These are phyloP conservation scores for Wickerhamiella qilinensis DNA, from an alignment of 805 yeast species.

Conservation along the genomic window DNA sequence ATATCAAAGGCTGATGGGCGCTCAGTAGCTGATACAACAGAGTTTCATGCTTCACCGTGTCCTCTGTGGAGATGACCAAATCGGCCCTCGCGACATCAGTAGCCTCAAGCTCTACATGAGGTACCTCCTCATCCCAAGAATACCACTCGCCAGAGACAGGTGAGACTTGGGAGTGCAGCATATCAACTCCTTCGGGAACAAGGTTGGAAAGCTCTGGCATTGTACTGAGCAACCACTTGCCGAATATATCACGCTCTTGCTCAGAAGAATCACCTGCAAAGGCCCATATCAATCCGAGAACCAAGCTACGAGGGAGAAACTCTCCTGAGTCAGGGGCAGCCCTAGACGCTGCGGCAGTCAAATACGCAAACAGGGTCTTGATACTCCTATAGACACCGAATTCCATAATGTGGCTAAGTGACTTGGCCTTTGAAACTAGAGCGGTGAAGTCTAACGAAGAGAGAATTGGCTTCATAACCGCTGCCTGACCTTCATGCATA, in stretches of 20 bases:
- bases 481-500: neutral
- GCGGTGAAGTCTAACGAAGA: constrained; percentile 5
- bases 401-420: constrained; percentile 36
- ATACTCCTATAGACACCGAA: constrained; percentile 25
- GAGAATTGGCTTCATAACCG: neutral
- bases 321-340: constrained; percentile 13
- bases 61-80: constrained; percentile 60
- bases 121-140: constrained; percentile 27
- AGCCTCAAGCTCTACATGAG: constrained; percentile 33
- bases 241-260: constrained; percentile 26
- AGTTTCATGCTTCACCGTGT: constrained; percentile 52
- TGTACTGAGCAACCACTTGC: constrained; percentile 8
- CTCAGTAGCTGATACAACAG: constrained; percentile 40
- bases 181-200: neutral
- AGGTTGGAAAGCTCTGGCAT: constrained; percentile 10
- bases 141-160: constrained; percentile 34
- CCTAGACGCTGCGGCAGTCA: neutral
- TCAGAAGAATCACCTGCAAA: constrained; percentile 40
- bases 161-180: constrained; percentile 16
- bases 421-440: constrained; percentile 18
- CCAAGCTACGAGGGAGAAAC: constrained; percentile 13
- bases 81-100: constrained; percentile 45
- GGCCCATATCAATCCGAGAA: constrained; percentile 39
- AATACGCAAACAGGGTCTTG: constrained; percentile 23
- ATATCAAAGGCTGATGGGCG: constrained; percentile 42